Evolutionary conservation across 371 early-diverging fungal genomes (phyloP), one percentile per base, ranked within the genome.

Genomic region (Lichtheimia ramosa): DNA sequence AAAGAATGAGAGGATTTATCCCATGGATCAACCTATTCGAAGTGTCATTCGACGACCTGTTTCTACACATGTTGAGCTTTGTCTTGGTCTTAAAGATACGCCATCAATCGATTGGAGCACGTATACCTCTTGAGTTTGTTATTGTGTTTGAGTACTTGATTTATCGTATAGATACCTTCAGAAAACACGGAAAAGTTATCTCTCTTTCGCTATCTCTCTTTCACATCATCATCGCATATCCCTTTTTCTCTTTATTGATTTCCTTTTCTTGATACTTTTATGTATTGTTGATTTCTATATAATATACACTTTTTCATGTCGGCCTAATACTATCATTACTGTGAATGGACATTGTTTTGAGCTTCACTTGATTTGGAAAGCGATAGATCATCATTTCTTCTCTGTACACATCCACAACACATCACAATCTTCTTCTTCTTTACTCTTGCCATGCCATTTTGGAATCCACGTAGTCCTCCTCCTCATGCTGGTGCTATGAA

Each of bases 61-160:
- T 14, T 58, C 61, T 18, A 41, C 73, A 15, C 81, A 81, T 53
- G 54, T 75, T 13, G 81, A 81, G 46, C 59, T 81, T 39, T 75
- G 70, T 43, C 59, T 81, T 18, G 74, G 72, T 39, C 57, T 79
- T 10, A 53, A 66, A 25, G 75, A 79, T 28, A 75, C 70, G 39
- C 54, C 79, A 14, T 70, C 75, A 16, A 70, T 79, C 62, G 76
- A 79, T 56, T 79, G 79, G 79, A 79, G 58, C 54, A 56, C 59
- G 24, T 66, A 61, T 62, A 41, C 39, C 51, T 59, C 51, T 52
- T 64, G 23, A 57, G 50, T 23, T 52, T 51, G 58, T 48, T 54
- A 54, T 42, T 34, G 34, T 34, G n/a, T n/a, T 27, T 7, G 7
- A 27, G 27, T 27, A 27, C 34, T 8, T 42, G 39, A 27, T 43